Conservation (phyloP, 1,139 yeast species). For the Komagataea norvegica region DNA sequence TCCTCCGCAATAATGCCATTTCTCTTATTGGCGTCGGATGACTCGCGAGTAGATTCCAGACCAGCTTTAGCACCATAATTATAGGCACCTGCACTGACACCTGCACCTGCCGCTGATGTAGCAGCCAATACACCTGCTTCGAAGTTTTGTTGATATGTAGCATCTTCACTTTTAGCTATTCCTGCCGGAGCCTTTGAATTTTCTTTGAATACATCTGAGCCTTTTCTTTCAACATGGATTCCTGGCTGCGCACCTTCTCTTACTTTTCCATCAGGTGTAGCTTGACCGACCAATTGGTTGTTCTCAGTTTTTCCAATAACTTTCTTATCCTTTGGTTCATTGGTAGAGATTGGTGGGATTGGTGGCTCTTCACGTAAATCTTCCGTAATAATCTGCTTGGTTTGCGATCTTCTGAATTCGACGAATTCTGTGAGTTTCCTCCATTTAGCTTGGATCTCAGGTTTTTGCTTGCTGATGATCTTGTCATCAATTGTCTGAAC, state of each 20-base stretch:
- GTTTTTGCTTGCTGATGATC: conserved; percentile 29
- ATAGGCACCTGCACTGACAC: conserved; percentile 12
- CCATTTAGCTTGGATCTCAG: conserved; percentile 27
- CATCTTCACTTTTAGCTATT: not conserved
- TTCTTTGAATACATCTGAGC: not conserved
- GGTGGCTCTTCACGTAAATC: conserved; percentile 13
- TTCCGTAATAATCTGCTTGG: conserved; percentile 11
- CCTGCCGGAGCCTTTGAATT: conserved; percentile 1
- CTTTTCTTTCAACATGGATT: not conserved
- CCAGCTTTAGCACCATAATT: conserved; percentile 7
- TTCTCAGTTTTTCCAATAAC: conserved; percentile 10
- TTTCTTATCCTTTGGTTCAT: conserved; percentile 11
- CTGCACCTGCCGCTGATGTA: conserved; percentile 10
- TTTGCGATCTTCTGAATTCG: conserved; percentile 25
- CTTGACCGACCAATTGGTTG: conserved; percentile 16
- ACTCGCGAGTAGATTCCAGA: not conserved
- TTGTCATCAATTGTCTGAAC: conserved; percentile 28
- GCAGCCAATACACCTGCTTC: conserved; percentile 8
- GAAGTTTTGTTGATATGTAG: conserved; percentile 9
- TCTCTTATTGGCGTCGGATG: not conserved
- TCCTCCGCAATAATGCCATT: not conserved
- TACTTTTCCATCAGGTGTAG: conserved; percentile 4
- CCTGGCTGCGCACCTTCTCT: not conserved
- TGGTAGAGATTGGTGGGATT: not conserved
- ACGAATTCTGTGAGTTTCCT: conserved; percentile 28